Base-by-base conservation (phyloP, 2,329 filamentous ascomycete species). In the Epichloe sibirici region DNA sequence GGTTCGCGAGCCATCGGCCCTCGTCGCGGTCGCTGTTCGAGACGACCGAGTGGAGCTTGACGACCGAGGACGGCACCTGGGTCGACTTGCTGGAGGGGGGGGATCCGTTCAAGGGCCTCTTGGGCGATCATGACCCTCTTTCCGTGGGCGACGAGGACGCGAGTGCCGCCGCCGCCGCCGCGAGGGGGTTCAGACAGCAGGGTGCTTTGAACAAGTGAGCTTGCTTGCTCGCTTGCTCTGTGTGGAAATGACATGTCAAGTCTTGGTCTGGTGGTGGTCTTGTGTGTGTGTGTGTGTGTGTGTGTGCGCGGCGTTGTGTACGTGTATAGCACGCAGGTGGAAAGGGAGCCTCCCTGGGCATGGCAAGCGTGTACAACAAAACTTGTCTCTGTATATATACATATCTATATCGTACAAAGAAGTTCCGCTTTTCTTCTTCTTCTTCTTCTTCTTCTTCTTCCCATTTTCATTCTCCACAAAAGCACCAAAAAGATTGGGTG, bases 41-140 rank as follows among this genome's bases (percentile, higher is more conserved):
- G 72, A 98, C 93, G 38, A 79, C 84, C 53, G 87, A 90, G 74
- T 98, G 91, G 90, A 93, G 85, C 64, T 72, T 98, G 61, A 81
- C 84, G 66, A 82, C 80, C 56, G 74, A 74, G 49, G 80, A 85
- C 58, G 77, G 78, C 42, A 59, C 58, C 44, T 74, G 69, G 65
- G 69, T 96, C 58, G 85, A 94, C 64, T 69, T 98, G 66, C 75
- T 96, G 57, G 82, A 87, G n/a, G n/a, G n/a, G 59, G 81, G 77
- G 54, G 76, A 93, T 73, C 86, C 88, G 43, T 90, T 93, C 65
- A 70, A 66, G 61, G 75, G 69, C 15, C 67, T 77, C 49, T 64
- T 71, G 43, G 74, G 66, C 43, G 63, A 65, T n/a, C 72, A 69
- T 44, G 69, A 69, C 12, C 52, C 7, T 58, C 44, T 49, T 42